phyloP scores from a whole-genome alignment of 345 rosid species.

The Cardiospermum halicacabum region DNA sequence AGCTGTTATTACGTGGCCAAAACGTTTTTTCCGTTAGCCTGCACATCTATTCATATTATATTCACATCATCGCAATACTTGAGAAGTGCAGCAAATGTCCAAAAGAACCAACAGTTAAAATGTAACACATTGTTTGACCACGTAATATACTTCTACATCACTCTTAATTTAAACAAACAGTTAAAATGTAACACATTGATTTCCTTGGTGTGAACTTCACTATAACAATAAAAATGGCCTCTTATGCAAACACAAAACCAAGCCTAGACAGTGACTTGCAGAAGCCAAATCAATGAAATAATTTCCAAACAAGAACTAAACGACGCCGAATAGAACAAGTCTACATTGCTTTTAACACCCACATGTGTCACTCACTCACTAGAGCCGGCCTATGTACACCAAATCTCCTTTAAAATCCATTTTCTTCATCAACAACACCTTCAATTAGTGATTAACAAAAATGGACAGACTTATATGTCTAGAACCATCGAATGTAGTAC shows the following conservation, averaged over 20 bases:
- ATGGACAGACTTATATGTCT: conserved; percentile 62
- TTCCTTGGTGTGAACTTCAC: conserved; percentile 3
- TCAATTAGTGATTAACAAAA: not conserved
- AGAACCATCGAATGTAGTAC: conserved; percentile 50
- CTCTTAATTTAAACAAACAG: too few relatives aligned
- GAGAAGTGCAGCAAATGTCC: too few relatives aligned
- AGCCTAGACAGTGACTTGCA: conserved; percentile 19
- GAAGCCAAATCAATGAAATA: not conserved
- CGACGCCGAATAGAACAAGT: conserved; percentile 46
- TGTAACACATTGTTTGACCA: too few relatives aligned
- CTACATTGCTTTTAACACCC: conserved; percentile 39
- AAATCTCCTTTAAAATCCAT: conserved; percentile 11
- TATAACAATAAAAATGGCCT: conserved; percentile 4
- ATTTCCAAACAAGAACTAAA: not conserved
- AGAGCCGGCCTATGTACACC: conserved; percentile 44
- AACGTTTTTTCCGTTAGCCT: too few relatives aligned
- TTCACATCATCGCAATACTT: too few relatives aligned
- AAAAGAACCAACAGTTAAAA: too few relatives aligned
- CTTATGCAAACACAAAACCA: not conserved
- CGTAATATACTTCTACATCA: too few relatives aligned
- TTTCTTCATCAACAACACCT: not conserved
- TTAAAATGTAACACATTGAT: not conserved
- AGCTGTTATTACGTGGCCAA: too few relatives aligned
- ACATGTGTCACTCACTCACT: conserved; percentile 34
- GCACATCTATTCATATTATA: too few relatives aligned